These are phyloP conservation scores for Penicillium sp. DNA, from an alignment of 2,329 filamentous ascomycete species.

Conservation along the genomic window DNA sequence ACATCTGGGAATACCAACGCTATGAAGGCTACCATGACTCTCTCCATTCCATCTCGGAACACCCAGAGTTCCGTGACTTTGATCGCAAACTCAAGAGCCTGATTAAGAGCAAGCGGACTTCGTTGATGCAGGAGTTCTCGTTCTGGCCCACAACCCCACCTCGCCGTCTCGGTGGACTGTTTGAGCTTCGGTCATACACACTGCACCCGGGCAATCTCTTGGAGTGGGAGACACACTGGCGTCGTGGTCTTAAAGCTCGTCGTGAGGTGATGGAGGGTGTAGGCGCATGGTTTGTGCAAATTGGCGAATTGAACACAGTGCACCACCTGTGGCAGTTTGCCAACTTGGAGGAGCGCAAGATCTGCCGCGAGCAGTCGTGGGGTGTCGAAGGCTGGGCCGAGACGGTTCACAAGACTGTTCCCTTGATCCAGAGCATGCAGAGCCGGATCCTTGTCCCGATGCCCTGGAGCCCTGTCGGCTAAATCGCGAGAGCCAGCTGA, in stretches of 20 bases:
- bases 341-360: constrained; percentile 88
- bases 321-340: constrained; percentile 99
- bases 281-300: constrained; percentile 97
- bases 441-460: constrained; percentile 89
- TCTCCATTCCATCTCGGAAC: constrained; percentile 75
- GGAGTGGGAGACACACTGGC: constrained; percentile 99
- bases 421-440: constrained; percentile 95
- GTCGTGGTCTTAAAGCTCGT: constrained; percentile 83
- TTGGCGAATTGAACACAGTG: constrained; percentile 95
- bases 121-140: constrained; percentile 98
- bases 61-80: constrained; percentile 81
- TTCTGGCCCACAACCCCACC: constrained; percentile 98
- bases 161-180: constrained; percentile 84
- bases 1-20: constrained; percentile 99
- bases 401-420: constrained; percentile 97
- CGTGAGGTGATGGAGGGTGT: constrained; percentile 98
- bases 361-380: constrained; percentile 92
- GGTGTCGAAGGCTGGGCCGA: constrained; percentile 92
- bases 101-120: constrained; percentile 80
- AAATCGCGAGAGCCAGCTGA: constrained; percentile 24
- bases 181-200: constrained; percentile 95
- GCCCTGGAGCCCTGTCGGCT: constrained; percentile 93
- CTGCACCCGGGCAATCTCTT: constrained; percentile 92
- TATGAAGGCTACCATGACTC: constrained; percentile 96
- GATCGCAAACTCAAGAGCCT: constrained; percentile 81